A percentile compares a stretch with the other conserved stretches of the same genome.
Evolutionary conservation across 305 asterid species (phyloP).

Genomic region (Fraxinus paxiana): DNA sequence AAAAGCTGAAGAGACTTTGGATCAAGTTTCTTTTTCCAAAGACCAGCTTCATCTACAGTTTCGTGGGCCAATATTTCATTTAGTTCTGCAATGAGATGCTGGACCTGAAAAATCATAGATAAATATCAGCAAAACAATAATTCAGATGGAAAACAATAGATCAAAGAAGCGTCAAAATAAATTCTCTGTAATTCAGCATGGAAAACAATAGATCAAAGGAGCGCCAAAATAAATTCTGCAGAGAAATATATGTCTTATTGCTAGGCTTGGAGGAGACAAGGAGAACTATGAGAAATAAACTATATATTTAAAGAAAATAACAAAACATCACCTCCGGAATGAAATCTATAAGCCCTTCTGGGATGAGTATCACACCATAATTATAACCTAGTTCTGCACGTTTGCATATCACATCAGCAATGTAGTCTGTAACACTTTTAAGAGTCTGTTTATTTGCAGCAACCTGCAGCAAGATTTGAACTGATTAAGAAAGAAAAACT

Average conservation of each 20-base stretch:
- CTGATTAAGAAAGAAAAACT: not conserved
- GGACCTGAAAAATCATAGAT: slow-evolving; percentile 61
- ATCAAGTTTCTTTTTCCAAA: slow-evolving; percentile 75
- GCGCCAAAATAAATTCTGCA: slow-evolving; percentile 1
- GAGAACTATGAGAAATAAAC: not conserved
- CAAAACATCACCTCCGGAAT: slow-evolving; percentile 74
- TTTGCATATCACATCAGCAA: slow-evolving; percentile 75
- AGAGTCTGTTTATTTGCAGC: slow-evolving; percentile 86
- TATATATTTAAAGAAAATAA: not conserved
- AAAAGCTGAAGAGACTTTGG: slow-evolving; percentile 72
- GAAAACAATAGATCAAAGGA: slow-evolving; percentile 10
- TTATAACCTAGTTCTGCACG: slow-evolving; percentile 82
- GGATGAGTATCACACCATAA: slow-evolving; percentile 95
- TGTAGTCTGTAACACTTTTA: slow-evolving; percentile 79
- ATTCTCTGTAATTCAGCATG: slow-evolving; percentile 3
- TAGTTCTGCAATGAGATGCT: slow-evolving; percentile 82
- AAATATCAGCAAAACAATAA: slow-evolving; percentile 2
- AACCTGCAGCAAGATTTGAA: slow-evolving; percentile 49
- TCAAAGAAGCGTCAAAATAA: slow-evolving; percentile 8
- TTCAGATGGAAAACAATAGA: not conserved
- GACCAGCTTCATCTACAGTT: slow-evolving; percentile 83
- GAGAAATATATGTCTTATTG: not conserved
- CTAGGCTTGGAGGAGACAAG: not conserved
- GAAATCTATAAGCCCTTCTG: slow-evolving; percentile 96
- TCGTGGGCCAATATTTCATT: slow-evolving; percentile 96